Evolutionary conservation across 2,329 filamentous ascomycete genomes (phyloP).

Genomic region (Pseudopithomyces maydicus): DNA sequence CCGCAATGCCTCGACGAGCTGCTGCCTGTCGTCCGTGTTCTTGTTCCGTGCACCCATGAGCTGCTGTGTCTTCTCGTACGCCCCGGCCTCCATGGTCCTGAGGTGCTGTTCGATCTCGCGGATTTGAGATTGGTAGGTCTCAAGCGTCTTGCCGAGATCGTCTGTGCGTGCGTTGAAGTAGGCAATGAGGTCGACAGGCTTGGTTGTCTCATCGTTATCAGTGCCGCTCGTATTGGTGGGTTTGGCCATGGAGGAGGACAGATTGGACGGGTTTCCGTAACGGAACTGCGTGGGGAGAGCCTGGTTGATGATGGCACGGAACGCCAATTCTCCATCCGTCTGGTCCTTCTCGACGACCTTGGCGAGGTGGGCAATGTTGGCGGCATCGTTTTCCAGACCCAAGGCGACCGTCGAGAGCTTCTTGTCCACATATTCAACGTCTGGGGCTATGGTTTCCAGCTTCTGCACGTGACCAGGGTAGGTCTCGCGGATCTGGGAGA

Average conservation of each 20-base stretch:
- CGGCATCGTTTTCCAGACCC: conserved; percentile 66
- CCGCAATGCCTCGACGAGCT: conserved; percentile 53
- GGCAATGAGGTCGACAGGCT: conserved; percentile 50
- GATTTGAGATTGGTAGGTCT: conserved; percentile 50
- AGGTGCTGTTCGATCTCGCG: conserved; percentile 56
- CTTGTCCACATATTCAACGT: conserved; percentile 66
- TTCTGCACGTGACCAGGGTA: conserved; percentile 66
- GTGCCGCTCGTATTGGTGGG: conserved; percentile 30
- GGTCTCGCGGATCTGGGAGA: conserved; percentile 73
- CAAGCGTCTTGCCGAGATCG: conserved; percentile 46
- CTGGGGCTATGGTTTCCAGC: conserved; percentile 67
- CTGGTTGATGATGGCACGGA: conserved; percentile 75
- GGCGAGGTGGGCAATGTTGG: conserved; percentile 62
- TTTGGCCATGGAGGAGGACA: conserved; percentile 36
- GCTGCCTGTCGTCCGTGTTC: conserved; percentile 47
- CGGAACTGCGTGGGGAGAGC: conserved; percentile 71
- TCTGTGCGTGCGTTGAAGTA: conserved; percentile 52
- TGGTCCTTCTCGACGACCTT: conserved; percentile 67
- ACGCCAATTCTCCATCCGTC: conserved; percentile 71
- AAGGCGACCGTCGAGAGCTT: conserved; percentile 68
- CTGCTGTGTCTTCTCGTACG: conserved; percentile 50
- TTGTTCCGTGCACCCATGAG: conserved; percentile 42
- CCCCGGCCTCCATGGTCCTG: conserved; percentile 53
- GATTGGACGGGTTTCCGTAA: conserved; percentile 51
- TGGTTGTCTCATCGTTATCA: conserved; percentile 40